phyloP scores from a whole-genome alignment of 169 alveolate species.

The Eimeria necatrix region DNA sequence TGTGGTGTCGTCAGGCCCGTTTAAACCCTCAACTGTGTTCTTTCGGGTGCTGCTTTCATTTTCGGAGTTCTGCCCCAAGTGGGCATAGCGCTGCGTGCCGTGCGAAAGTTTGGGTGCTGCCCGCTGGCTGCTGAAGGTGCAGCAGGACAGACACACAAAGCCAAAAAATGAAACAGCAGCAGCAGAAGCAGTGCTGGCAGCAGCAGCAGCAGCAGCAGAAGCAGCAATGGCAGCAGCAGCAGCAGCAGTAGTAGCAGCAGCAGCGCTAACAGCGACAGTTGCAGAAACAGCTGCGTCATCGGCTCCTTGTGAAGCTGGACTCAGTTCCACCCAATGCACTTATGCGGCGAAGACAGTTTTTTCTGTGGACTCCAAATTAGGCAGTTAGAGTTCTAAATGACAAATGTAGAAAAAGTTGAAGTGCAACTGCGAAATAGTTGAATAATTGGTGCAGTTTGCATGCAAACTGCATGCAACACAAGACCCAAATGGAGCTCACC shows the following conservation, averaged over 20 bases:
- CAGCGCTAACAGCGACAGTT: no score
- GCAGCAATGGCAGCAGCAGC: not conserved
- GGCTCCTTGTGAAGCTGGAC: no score
- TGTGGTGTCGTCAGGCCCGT: constrained; percentile 3
- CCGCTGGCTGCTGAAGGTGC: not conserved
- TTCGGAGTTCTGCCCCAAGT: constrained; percentile 8
- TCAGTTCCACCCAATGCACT: no score
- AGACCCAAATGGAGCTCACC: not conserved
- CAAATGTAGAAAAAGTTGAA: no score
- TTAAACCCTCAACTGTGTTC: constrained; percentile 12
- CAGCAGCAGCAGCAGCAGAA: not conserved
- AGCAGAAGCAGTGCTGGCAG: not conserved
- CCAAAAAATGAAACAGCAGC: not conserved
- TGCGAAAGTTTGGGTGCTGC: constrained; percentile 28
- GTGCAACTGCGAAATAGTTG: no score
- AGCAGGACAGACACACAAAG: not conserved
- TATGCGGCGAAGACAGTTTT: no score
- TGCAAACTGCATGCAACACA: not conserved
- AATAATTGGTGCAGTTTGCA: no score
- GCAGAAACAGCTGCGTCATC: no score
- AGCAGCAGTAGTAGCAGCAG: not conserved
- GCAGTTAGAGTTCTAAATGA: no score
- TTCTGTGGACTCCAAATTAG: no score
- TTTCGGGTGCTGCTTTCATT: constrained; percentile 33
- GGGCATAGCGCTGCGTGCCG: constrained; percentile 36